These are phyloP conservation scores for Bolboschoenus planiculmis DNA, from an alignment of 176 grass and related monocot genomes.

Conservation along the genomic window DNA sequence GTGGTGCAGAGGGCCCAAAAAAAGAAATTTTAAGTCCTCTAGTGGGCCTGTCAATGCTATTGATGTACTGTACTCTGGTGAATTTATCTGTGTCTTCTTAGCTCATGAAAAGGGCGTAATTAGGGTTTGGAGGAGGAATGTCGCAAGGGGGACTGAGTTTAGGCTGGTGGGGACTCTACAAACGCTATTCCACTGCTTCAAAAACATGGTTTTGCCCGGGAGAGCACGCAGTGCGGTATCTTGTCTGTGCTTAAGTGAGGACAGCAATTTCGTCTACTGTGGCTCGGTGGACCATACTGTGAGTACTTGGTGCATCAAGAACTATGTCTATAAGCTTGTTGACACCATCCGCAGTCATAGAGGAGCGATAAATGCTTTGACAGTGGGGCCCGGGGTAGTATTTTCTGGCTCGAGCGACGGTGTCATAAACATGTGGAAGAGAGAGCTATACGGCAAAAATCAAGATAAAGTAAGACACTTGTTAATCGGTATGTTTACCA, in stretches of 20 bases:
- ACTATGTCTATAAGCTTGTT: not conserved
- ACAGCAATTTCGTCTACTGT: conserved; percentile 39
- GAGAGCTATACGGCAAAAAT: not conserved
- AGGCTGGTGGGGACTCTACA: conserved; percentile 27
- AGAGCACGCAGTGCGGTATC: conserved; percentile 35
- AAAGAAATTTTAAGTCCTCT: conserved; percentile 25
- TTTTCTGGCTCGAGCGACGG: conserved; percentile 54
- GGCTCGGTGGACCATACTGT: conserved; percentile 44
- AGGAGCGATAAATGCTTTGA: conserved; percentile 53
- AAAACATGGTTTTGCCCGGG: conserved; percentile 31
- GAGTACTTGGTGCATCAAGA: conserved; percentile 25
- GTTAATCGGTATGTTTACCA: not conserved
- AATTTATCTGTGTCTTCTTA: conserved; percentile 34
- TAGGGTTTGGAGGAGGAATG: conserved; percentile 30
- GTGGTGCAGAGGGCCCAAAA: conserved; percentile 31
- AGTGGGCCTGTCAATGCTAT: conserved; percentile 55
- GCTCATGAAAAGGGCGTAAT: conserved; percentile 59
- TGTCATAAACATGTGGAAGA: conserved; percentile 47
- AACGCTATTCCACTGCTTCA: conserved; percentile 17
- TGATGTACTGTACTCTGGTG: conserved; percentile 9
- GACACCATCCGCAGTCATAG: conserved; percentile 44
- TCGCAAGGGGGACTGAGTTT: conserved; percentile 11
- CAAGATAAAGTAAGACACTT: conserved; percentile 16
- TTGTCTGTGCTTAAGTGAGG: conserved; percentile 53
- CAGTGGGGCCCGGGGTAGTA: conserved; percentile 26